phyloP scores from a whole-genome alignment of 768 basidiomycete genomes.

The Agaricus subrufescens region DNA sequence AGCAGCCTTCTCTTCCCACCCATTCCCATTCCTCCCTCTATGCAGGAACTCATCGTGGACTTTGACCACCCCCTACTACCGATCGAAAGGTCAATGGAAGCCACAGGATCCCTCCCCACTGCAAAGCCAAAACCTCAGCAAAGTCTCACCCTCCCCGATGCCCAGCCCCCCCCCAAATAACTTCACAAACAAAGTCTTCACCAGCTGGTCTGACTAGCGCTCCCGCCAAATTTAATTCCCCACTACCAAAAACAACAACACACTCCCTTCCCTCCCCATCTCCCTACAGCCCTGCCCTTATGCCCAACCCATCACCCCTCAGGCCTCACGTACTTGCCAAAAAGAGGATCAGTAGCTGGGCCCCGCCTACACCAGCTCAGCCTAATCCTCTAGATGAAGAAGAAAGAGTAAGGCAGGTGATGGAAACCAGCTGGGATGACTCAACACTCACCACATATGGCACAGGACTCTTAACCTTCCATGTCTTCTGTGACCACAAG shows the following conservation, averaged over 20 bases:
- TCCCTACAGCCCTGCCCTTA: conserved; percentile 16
- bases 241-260: conserved; percentile 15
- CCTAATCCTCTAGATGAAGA: not conserved
- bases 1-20: conserved; percentile 22
- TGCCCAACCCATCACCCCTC: conserved; percentile 14
- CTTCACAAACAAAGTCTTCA: too few relatives aligned
- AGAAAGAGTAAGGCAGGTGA: not conserved
- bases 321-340: conserved; percentile 21
- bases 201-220: too few relatives aligned
- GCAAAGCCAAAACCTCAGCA: not conserved
- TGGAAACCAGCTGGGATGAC: conserved; percentile 13
- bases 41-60: conserved; percentile 23
- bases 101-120: not conserved
- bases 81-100: not conserved
- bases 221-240: not conserved
- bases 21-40: conserved; percentile 20
- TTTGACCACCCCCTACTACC: conserved; percentile 6
- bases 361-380: not conserved
- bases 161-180: too few relatives aligned
- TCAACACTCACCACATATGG: conserved; percentile 26
- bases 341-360: conserved; percentile 18
- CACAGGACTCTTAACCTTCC: conserved; percentile 25
- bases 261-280: conserved; percentile 22
- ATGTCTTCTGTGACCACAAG: conserved; percentile 27
- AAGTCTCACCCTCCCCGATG: too few relatives aligned